Evolutionary conservation across 345 rosid species (phyloP), one percentile per base, ranked within the genome.

Genomic region (Linum lewisii): DNA sequence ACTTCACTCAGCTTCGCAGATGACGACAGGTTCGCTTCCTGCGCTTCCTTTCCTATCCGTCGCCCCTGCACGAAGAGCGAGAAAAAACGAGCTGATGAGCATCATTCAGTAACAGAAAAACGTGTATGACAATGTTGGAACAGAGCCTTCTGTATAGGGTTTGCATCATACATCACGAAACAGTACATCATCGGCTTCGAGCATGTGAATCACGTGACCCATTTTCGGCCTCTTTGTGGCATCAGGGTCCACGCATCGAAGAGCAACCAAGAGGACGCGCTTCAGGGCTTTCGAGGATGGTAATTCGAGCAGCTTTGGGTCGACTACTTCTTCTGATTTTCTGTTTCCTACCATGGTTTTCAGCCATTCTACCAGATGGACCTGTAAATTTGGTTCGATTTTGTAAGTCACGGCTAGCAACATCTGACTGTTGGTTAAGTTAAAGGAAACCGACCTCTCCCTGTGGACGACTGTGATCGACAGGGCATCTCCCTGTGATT

Each of bases 201-300:
- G 95, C 98, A 88, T 88, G 82, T 92, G 98, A 73, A 92, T 84
- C 45, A 92, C 81, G 63, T 92, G 85, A 51, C 95, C 96, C 96
- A 92, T 92, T 76, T 86, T 92, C 51, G 98, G 98, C 67, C 98
- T 82, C 74, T 86, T 92, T 51, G 86, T 83, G 19, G 90, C 96
- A 50, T 92, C 98, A 7, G 98, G 97, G 69, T 92, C 98, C 59
- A 92, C 96, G 69, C 98, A 92, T 53, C 89, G 80, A 51, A 88
- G 74, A 37, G 98, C 98, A 6, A 92, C 97, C 55, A 92, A 73
- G 26, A 92, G 75, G 37, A 73, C 76, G 1, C 98, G 90, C 71
- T 92, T 92, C 49, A 92, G 84, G 23, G 95, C 98, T 66, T 92
- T 92, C 37, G 98, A 83, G 52, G 89, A 69, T 54, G 97, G 98